Evolutionary conservation across 352 stramenopile genomes (phyloP), one percentile per base, ranked within the genome.

Genomic region (Aphanomyces astaci): DNA sequence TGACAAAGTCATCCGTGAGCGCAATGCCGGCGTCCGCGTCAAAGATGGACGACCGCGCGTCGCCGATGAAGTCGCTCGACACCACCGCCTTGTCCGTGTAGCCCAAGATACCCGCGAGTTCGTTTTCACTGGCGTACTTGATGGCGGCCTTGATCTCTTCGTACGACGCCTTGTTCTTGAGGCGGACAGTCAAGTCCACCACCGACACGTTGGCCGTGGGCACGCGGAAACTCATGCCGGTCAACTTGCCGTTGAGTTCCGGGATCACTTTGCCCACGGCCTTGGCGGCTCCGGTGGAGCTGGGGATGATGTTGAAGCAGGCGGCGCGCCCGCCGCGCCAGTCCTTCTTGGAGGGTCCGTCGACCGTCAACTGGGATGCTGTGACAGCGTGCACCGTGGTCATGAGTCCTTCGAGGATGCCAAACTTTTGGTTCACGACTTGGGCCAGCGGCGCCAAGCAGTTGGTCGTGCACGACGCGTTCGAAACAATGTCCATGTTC

Each of bases 301-400:
- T 98, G n/a, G 96, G 96, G 75, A 99, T 99, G 78, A 99, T 98
- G 90, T 99, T 99, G 82, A 97, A 98, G 82, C 86, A 98, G 31
- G 90, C 96, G 69, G 89, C 95, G 86, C 97, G 96, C 73, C 97
- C 97, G 72, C 92, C 96, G 72, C 95, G 94, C 96, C 96, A 99
- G 88, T 99, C 97, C 80, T 99, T 99, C 73, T 96, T 97, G 66
- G 95, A 98, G 64, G 96, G 97, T 62, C 95, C 96, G 75, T 99
- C 97, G 55, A 99, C 96, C 68, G 97, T 97, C 63, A 96, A 86
- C 80, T 99, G 97, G 71, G 96, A 98, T 43, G 96, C 96, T 65
- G 97, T 99, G 64, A 99, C 95, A 67, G 96, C 94, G 79, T 99
- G 97, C 67, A 99, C 96, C 15, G 97, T 99, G 73, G 96, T 99